A percentile compares a stretch with the other conserved stretches of the same genome.
Evolutionary conservation across 176 grass and related monocot genomes (phyloP).

Genomic region (Guadua angustifolia): DNA sequence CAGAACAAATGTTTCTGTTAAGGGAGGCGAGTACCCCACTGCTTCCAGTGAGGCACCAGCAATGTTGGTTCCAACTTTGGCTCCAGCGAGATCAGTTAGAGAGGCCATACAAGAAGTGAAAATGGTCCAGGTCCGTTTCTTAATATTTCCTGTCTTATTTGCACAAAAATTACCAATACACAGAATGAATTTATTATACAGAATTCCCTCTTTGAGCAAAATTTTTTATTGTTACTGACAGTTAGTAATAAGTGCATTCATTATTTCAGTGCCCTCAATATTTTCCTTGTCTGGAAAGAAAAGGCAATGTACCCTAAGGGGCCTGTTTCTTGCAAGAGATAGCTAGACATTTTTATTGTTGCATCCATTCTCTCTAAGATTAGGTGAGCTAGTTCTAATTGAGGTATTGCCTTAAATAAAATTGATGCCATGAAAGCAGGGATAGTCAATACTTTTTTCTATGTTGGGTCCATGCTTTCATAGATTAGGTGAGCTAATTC

Average conservation of each 20-base stretch:
- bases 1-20: constrained; percentile 53
- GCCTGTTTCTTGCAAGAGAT: background rate
- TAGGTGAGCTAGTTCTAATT: constrained; percentile 20
- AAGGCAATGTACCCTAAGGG: background rate
- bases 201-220: constrained; percentile 15
- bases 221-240: background rate
- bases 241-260: constrained; percentile 8
- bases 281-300: constrained; percentile 17
- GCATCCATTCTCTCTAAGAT: constrained; percentile 2
- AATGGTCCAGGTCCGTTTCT: constrained; percentile 83
- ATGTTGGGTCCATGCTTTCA: background rate
- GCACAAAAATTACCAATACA: background rate
- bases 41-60: constrained; percentile 60
- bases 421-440: constrained; percentile 1
- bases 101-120: constrained; percentile 95
- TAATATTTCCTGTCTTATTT: background rate
- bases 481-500: constrained; percentile 34
- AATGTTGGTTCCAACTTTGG: constrained; percentile 84
- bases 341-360: constrained; percentile 4
- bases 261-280: background rate
- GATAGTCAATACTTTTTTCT: background rate
- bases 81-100: constrained; percentile 76
- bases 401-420: constrained; percentile 16
- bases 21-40: constrained; percentile 54
- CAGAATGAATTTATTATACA: background rate